These are phyloP conservation scores for Fusarium brevicatenulatum DNA, from an alignment of 2,329 filamentous ascomycete species.

Conservation along the genomic window DNA sequence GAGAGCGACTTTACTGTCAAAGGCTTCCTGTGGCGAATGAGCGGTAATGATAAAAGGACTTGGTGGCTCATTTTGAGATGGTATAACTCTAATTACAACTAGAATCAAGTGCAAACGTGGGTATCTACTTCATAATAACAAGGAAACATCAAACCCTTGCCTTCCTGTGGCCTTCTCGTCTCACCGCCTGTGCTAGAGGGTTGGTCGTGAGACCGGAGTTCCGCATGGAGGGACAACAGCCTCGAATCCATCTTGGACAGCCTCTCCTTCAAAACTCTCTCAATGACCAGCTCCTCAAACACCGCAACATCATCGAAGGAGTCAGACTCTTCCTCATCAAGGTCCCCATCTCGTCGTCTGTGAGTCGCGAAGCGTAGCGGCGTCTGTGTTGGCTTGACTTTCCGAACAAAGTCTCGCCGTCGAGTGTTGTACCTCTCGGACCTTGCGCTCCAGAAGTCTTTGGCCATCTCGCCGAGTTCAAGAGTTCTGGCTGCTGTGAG, in stretches of 20 bases:
- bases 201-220: not conserved
- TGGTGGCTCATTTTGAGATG: not conserved
- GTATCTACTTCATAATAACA: constrained; percentile 22
- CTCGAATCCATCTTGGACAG: not conserved
- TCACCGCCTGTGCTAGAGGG: not conserved
- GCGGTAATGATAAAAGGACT: not conserved
- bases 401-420: constrained; percentile 13
- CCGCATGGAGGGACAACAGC: not conserved
- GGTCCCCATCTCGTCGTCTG: not conserved
- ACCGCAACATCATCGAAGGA: constrained; percentile 3
- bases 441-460: constrained; percentile 25
- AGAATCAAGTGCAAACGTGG: constrained; percentile 5
- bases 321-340: constrained; percentile 20
- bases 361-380: constrained; percentile 15
- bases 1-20: not conserved
- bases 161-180: not conserved
- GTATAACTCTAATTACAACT: not conserved
- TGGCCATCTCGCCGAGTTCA: constrained; percentile 20
- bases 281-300: not conserved
- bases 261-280: not conserved
- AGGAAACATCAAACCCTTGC: constrained; percentile 7
- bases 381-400: not conserved
- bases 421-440: constrained; percentile 6
- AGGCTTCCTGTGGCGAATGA: not conserved
- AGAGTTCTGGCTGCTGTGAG: not conserved